Evolutionary conservation across 2,329 filamentous ascomycete species (phyloP).

Genomic region (Xylaria sp.): DNA sequence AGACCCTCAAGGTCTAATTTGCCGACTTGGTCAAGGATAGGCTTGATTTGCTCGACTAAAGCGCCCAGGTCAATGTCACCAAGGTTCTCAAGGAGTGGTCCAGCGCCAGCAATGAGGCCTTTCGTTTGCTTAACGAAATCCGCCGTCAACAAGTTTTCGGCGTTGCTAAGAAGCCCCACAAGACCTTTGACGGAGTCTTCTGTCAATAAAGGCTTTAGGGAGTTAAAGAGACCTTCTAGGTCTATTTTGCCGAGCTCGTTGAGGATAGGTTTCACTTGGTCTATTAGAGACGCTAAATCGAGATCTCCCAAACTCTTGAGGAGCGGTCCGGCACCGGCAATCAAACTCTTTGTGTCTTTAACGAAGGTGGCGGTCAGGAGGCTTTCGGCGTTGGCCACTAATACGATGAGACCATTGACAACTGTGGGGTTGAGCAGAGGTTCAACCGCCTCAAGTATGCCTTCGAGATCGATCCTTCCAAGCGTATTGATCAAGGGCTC

Average conservation of each 20-base stretch:
- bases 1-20: constrained; percentile 41
- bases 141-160: constrained; percentile 37
- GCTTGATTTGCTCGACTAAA: constrained; percentile 38
- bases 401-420: constrained; percentile 29
- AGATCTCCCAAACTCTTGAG: constrained; percentile 42
- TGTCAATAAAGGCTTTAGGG: constrained; percentile 45
- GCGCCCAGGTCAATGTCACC: constrained; percentile 42
- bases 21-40: constrained; percentile 40
- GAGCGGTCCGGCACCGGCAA: constrained; percentile 38
- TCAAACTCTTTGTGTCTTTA: constrained; percentile 31
- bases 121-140: constrained; percentile 37
- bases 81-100: constrained; percentile 34
- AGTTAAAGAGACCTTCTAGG: constrained; percentile 42
- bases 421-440: constrained; percentile 43
- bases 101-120: constrained; percentile 36
- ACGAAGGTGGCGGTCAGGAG: constrained; percentile 44
- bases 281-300: constrained; percentile 40
- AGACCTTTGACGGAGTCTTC: constrained; percentile 40
- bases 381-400: constrained; percentile 45
- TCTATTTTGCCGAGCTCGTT: constrained; percentile 43
- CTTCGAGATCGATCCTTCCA: constrained; percentile 43
- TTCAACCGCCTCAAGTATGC: constrained; percentile 41
- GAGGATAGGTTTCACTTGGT: constrained; percentile 36
- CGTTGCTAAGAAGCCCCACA: constrained; percentile 39
- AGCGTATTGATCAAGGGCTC: constrained; percentile 43